Base-by-base conservation (phyloP, 345 rosid genomes). In the Linum lewisii region DNA sequence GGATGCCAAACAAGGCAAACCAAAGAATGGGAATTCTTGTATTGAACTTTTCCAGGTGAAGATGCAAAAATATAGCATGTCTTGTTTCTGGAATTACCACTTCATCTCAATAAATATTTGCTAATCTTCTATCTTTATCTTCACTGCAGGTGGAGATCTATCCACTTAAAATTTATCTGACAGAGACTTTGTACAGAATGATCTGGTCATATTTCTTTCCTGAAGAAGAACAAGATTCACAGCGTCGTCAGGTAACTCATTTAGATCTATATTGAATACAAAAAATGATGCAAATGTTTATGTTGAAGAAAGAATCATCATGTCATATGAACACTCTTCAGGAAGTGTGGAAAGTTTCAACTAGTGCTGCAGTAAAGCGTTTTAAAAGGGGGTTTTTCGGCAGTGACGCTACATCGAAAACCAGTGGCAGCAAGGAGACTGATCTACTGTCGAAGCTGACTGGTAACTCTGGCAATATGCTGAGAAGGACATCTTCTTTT, bases 201-300 rank as follows among this genome's bases (percentile, higher is more conserved):
- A 93, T 93, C 91, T 93, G 97, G 97, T 88, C 73, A 60, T 93
- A 93, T 73, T 82, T 93, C 70, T 93, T 93, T 68, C 95, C 95
- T 21, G 94, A 83, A 75, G 99, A 93, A 77, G 97, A 89, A 57
- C 99, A 88, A 69, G 99, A 93, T 81, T 89, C 97, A 60, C 99
- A 84, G 68, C 75, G 95, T 53, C 82, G 99, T 58, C 97, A 93
- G 95, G 98, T 92, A n/a, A n/a, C n/a, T n/a, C n/a, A n/a, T n/a
- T n/a, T n/a, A n/a, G n/a, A n/a, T n/a, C n/a, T n/a, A n/a, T n/a
- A n/a, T n/a, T n/a, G n/a, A n/a, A n/a, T n/a, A n/a, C n/a, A n/a
- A n/a, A n/a, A n/a, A n/a, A n/a, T n/a, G n/a, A n/a, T n/a, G n/a
- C n/a, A n/a, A n/a, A n/a, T n/a, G n/a, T n/a, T n/a, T n/a, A n/a